Base-by-base conservation (phyloP, 805 yeast genomes). In the Saccharomyces cerevisiae region DNA sequence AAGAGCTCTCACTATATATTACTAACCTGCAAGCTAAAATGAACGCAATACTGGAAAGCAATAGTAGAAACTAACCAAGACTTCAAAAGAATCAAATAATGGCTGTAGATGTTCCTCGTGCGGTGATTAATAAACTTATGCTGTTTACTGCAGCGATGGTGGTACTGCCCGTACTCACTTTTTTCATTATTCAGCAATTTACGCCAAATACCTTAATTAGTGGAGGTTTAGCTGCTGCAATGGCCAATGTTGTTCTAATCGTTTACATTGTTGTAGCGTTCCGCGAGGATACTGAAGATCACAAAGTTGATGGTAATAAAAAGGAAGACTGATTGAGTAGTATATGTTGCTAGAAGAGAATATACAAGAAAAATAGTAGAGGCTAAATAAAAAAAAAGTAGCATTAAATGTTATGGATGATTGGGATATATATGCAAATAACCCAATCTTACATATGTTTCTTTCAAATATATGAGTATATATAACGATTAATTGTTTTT, bases 131-230 rank as follows among this genome's bases (percentile, higher is more conserved):
- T 58, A 87, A 87, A 70, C 78, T 87, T 55, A 76, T 86, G 70
- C 76, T 84, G 62, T 87, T 84, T 76, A 87, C 95, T 13, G 85
- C 77, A 5, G 83, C 87, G 55, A 87, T 87, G 94, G 81, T 87
- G 51, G 70, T 79, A 26, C 76, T 82, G 50, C 95, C 95, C 26
- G 63, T 87, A 57, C 52, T 77, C 28, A 73, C 85, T 1, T 87
- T 87, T 69, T 87, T 87, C 66, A 56, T 71, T 1, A 67, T 76
- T 14, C 84, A 81, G 59, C 76, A 75, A 60, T 54, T 53, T 21
- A 61, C 66, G 6, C 50, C 60, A 17, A 86, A 80, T 62, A 79
- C 90, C 1, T 69, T 87, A 13, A 72, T 84, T 11, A 83, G 89
- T 51, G 95, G 95, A 46, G 94, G 94, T 2, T 64, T 83, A n/a